phyloP scores from a whole-genome alignment of 2,329 filamentous ascomycete species.

The Cladophialophora carrionii region DNA sequence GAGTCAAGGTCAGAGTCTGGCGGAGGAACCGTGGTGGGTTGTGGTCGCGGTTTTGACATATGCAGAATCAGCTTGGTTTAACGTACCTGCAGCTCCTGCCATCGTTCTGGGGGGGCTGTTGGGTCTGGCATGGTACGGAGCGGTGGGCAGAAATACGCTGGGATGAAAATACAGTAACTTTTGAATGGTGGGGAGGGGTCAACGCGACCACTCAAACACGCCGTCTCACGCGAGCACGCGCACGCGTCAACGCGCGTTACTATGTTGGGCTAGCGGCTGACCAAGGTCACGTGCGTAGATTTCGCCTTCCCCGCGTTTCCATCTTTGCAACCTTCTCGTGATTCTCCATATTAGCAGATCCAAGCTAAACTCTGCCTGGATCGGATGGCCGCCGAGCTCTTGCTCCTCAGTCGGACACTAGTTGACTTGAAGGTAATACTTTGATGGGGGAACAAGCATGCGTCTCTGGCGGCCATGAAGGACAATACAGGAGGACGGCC shows the following conservation, averaged over 20 bases:
- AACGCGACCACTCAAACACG: background rate
- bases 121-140: constrained; percentile 55
- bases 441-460: background rate
- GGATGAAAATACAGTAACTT: background rate
- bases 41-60: constrained; percentile 60
- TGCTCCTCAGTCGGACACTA: background rate
- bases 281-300: background rate
- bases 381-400: constrained; percentile 6
- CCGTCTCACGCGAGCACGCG: no score
- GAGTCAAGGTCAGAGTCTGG: constrained; percentile 57
- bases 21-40: constrained; percentile 66
- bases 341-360: background rate
- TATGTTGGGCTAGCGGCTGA: no score
- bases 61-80: constrained; percentile 55
- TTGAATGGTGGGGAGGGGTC: no score
- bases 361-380: background rate
- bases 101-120: constrained; percentile 54
- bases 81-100: constrained; percentile 48
- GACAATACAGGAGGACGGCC: constrained; percentile 16
- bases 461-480: constrained; percentile 17
- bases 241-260: background rate
- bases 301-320: background rate
- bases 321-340: background rate
- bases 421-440: background rate
- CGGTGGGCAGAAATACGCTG: constrained; percentile 39